Evolutionary conservation across 768 basidiomycete genomes (phyloP), one percentile per base, ranked within the genome.

Genomic region (Boletus barrowsii): DNA sequence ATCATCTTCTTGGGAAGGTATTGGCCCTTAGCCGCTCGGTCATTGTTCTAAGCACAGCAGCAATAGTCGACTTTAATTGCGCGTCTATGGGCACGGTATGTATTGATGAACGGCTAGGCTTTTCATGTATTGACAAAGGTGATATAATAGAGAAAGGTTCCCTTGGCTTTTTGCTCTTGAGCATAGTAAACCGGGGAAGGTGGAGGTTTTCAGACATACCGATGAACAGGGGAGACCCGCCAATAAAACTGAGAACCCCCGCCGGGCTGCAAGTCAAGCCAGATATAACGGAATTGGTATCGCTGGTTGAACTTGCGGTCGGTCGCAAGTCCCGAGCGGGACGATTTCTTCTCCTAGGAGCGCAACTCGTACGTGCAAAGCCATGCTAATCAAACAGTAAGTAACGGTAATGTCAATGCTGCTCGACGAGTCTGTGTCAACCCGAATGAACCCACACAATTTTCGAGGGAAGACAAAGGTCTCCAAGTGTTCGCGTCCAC

Each of bases 61-160:
- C 82, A 45, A 91, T 81, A 11, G 76, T 88, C 1, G 89, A 89
- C 10, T 65, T 73, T 1, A 66, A 47, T 3, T 82, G 84, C 7
- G 80, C 73, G 3, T 69, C 73, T 51, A 82, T 71, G 0, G 89
- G 89, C 1, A 88, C 71, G 24, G 83, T 76, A 36, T 88, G 71
- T 17, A 90, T 70, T 15, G 76, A 79, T 2, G 86, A 83, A 7
- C 77, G 79, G 47, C 48, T 55, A 10, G 51, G 22, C 22, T 20
- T n/a, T 54, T 42, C 70, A 42, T 61, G 22, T 22, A 22, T 22
- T 22, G 22, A 22, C 22, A 3, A 22, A 22, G 22, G 22, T 22
- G 22, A 1, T 22, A 22, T 22, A 22, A 22, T 3, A 22, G 22
- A 22, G 22, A 22, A 22, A 22, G 22, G 3, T n/a, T n/a, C n/a